Percentiles rank a stretch among this genome's conserved stretches.
Conservation (phyloP, 1,284 basidiomycete species). For the Rhodotorula sp. region DNA sequence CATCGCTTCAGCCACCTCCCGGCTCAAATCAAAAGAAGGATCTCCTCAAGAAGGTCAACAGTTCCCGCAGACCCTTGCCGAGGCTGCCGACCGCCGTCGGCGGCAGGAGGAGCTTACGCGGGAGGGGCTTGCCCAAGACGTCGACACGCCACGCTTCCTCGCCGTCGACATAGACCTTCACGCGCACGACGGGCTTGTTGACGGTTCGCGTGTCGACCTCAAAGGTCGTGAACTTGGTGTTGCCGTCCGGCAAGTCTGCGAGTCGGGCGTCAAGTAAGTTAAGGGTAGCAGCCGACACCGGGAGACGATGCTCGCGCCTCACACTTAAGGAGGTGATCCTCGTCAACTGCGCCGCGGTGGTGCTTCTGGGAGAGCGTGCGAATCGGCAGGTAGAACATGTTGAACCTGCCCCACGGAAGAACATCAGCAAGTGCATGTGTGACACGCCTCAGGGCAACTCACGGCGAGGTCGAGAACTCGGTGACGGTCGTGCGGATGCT, state of each 20-base stretch:
- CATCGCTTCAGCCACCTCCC: neutral
- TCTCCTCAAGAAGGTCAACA: constrained; percentile 21
- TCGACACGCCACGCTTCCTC: constrained; percentile 58
- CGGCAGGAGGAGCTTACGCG: constrained; percentile 19
- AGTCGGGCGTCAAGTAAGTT: constrained; percentile 35
- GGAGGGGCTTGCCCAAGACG: constrained; percentile 46
- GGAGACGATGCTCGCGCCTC: constrained; percentile 3
- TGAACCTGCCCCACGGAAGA: constrained; percentile 9
- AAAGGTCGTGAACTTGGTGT: constrained; percentile 59
- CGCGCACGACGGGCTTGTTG: constrained; percentile 57
- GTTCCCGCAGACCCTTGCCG: constrained; percentile 16
- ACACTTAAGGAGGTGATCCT: constrained; percentile 64
- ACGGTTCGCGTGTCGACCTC: constrained; percentile 68
- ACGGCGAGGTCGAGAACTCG: constrained; percentile 64
- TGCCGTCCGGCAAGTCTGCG: constrained; percentile 46
- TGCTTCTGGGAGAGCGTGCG: constrained; percentile 50
- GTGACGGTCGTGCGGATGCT: constrained; percentile 56
- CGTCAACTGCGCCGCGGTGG: constrained; percentile 53
- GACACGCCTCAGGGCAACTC: constrained; percentile 42
- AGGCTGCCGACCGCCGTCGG: constrained; percentile 43
- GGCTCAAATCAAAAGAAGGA: constrained; percentile 20
- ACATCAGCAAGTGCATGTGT: neutral
- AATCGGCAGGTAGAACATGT: constrained; percentile 44
- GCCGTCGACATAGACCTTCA: constrained; percentile 67
- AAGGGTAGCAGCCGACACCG: neutral